Conservation (phyloP, 495 filamentous ascomycete species). For the Schizothecium vesticola region DNA sequence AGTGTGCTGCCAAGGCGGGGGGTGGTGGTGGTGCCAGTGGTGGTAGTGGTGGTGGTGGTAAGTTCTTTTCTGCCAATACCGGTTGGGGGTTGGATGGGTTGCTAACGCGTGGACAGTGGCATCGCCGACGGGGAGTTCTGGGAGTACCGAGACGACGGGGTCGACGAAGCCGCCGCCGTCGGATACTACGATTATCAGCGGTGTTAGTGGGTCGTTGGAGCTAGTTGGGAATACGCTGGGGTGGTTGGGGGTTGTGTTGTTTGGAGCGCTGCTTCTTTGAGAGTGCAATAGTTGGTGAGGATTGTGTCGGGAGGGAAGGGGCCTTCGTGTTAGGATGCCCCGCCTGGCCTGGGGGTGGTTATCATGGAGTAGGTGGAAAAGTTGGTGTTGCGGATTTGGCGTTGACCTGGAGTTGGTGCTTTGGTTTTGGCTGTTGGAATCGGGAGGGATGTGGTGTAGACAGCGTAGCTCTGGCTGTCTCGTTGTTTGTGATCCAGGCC, state of each 20-base stretch:
- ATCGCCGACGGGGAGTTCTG: background rate
- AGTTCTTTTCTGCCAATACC: background rate
- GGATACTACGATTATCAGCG: background rate
- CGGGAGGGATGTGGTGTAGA: too few species aligned
- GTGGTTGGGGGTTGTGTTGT: background rate
- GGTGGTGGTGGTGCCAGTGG: background rate
- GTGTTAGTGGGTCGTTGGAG: background rate
- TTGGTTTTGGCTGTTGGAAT: background rate
- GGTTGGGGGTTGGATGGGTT: background rate
- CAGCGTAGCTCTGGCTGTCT: background rate
- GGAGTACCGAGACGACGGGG: background rate
- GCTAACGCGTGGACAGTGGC: background rate
- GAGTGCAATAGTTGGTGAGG: background rate
- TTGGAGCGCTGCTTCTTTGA: background rate
- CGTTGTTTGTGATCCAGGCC: background rate
- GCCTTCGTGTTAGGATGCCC: background rate
- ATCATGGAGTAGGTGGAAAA: background rate
- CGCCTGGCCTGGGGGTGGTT: background rate
- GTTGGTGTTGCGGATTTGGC: background rate
- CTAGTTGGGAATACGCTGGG: background rate
- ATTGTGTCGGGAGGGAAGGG: background rate
- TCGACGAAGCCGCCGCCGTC: background rate
- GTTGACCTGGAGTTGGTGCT: background rate
- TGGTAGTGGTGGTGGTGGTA: background rate
- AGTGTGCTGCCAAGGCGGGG: background rate